phyloP scores from a whole-genome alignment of 805 yeast species.

The Kodamaea leandrae region DNA sequence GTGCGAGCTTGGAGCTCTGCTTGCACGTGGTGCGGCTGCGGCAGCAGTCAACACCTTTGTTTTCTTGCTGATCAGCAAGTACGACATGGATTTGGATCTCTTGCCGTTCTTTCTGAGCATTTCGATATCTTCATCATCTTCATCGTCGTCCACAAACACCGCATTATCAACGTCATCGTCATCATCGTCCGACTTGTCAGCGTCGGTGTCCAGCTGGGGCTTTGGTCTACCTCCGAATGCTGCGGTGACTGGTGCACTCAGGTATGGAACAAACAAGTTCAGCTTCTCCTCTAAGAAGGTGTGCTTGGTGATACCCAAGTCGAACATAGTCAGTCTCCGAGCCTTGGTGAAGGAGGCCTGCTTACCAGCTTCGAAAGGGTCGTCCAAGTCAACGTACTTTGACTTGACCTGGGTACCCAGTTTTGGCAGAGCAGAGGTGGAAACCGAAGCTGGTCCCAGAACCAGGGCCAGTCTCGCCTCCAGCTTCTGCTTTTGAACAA shows the following conservation, averaged over 20 bases:
- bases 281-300: conserved; percentile 44
- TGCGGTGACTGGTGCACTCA: conserved; percentile 77
- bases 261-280: conserved; percentile 61
- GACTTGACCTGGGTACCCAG: conserved; percentile 6
- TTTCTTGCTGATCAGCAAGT: conserved; percentile 48
- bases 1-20: conserved; percentile 56
- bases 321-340: conserved; percentile 54
- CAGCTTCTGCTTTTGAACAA: conserved; percentile 12
- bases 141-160: conserved; percentile 8
- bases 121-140: conserved; percentile 33
- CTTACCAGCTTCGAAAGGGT: conserved; percentile 36
- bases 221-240: conserved; percentile 40
- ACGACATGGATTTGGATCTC: conserved; percentile 66
- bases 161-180: conserved; percentile 32
- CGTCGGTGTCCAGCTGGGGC: conserved; percentile 32
- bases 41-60: conserved; percentile 63
- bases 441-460: conserved; percentile 13
- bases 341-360: conserved; percentile 36
- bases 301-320: conserved; percentile 44
- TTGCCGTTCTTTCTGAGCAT: conserved; percentile 47
- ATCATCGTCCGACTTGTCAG: conserved; percentile 44
- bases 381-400: conserved; percentile 15
- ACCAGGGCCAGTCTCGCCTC: conserved; percentile 26
- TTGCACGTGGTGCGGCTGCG: conserved; percentile 78
- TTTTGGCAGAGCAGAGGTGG: conserved; percentile 10